Evolutionary conservation across 768 basidiomycete genomes (phyloP), one percentile per base, ranked within the genome.

Genomic region (Pleurotus giganteus): DNA sequence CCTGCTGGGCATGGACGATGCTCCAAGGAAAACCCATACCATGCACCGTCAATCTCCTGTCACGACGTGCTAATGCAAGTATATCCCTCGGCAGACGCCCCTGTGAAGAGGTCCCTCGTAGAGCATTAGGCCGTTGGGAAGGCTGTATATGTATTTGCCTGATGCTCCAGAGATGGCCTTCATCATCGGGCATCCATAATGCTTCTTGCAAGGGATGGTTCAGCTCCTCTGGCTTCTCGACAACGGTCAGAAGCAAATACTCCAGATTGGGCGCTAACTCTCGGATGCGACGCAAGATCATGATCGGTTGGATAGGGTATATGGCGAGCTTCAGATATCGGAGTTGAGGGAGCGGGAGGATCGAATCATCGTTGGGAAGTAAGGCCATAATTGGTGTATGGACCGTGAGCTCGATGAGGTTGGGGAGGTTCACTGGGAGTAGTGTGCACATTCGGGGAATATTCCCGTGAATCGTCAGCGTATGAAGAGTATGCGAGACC

Each of bases 361-460:
- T 13, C 15, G 28, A 12, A 8, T 50, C 32, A 23, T 31, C 31
- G 47, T 32, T 15, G 15, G 47, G 32, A 23, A 50, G 31, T 3
- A 34, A 24, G 19, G 1, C 12, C 9, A 36, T 36, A 23, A 50
- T 24, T 13, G 47, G 47, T 24, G 47, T 50, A 13, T 50, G 47
- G 32, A 50, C 34, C 17, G 47, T 34, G 29, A 50, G 34, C 8
- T 50, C 32, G 47, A 32, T 15, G 19, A 50, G 47, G 15, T 50
- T 34, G 12, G 47, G 47, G 6, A 50, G 6, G 11, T 37, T 4
- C 19, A 50, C 36, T 0, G 32, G 17, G 9, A 50, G 9, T 8
- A 50, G 21, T 9, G 29, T 50, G 47, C 23, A 32, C 12, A 23
- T 37, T 12, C 47, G 47, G 11, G 47, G 47, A 15, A 50, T 31